Evolutionary conservation across 129 eudicot genomes (phyloP).

Genomic region (Helianthus tuberosus): DNA sequence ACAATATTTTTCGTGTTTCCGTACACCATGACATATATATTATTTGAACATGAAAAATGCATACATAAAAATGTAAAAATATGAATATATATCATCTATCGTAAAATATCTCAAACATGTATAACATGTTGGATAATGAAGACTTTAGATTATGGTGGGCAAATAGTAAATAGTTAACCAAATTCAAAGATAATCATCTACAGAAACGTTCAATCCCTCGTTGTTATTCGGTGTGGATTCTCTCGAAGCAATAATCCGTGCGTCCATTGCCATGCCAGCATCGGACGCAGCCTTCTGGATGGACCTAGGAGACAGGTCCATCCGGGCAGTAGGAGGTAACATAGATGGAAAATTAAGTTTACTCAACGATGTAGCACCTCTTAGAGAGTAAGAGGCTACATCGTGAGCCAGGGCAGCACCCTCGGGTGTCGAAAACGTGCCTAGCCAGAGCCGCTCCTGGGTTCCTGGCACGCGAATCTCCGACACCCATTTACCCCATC

Average conservation of each 20-base stretch:
- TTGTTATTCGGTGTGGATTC: not conserved
- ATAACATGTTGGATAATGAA: not conserved
- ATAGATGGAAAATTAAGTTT: slow-evolving; percentile 54
- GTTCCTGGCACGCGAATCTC: slow-evolving; percentile 74
- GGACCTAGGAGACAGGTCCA: slow-evolving; percentile 56
- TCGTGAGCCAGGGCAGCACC: slow-evolving; percentile 75
- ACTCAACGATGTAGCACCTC: slow-evolving; percentile 33
- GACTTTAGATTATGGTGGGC: not conserved
- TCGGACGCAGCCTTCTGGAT: slow-evolving; percentile 68
- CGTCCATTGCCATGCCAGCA: slow-evolving; percentile 77
- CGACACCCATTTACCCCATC: slow-evolving; percentile 86
- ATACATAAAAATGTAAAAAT: not conserved
- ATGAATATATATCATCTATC: not conserved
- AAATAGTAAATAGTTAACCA: not conserved
- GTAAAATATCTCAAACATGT: not conserved
- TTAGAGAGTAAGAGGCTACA: slow-evolving; percentile 51
- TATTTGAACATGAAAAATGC: not conserved
- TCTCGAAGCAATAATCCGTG: slow-evolving; percentile 29
- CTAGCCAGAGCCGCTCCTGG: slow-evolving; percentile 65
- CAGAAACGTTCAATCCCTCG: slow-evolving; percentile 37
- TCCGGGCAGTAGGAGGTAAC: slow-evolving; percentile 45
- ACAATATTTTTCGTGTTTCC: not conserved
- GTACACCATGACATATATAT: not conserved
- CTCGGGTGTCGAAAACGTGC: slow-evolving; percentile 63
- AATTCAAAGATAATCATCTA: slow-evolving; percentile 50